phyloP scores from a whole-genome alignment of 345 rosid genomes.

The Iberis pinnata region DNA sequence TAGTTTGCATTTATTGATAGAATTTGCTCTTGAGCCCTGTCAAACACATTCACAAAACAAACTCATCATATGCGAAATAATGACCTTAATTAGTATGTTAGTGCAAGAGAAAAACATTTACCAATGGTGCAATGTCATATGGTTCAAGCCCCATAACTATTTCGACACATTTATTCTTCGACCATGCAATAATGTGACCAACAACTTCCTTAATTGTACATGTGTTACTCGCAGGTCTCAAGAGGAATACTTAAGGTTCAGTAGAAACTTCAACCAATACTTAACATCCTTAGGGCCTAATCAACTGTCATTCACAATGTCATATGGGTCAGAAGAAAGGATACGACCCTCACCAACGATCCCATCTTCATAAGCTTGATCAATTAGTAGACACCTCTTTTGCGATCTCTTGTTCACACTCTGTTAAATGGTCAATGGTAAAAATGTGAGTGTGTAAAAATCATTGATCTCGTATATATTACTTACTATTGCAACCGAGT shows the following conservation, averaged over 20 bases:
- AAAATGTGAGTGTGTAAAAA: not conserved
- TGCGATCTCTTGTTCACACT: slow-evolving; percentile 1
- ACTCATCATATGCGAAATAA: not conserved
- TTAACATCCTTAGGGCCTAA: not conserved
- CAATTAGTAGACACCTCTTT: not conserved
- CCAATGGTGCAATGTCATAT: not conserved
- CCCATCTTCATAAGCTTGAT: not conserved
- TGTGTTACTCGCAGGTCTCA: not conserved
- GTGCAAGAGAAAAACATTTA: not conserved
- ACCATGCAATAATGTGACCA: not conserved
- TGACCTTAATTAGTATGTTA: not conserved
- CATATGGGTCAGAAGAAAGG: not conserved
- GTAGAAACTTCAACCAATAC: not conserved
- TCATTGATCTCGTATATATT: not conserved
- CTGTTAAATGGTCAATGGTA: not conserved
- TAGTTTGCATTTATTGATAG: not conserved
- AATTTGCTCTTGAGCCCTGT: not conserved
- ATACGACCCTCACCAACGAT: not conserved
- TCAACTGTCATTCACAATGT: not conserved
- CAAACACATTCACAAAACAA: not conserved
- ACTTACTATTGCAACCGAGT: not conserved
- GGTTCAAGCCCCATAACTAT: not conserved
- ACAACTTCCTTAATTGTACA: not conserved
- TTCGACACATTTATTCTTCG: not conserved
- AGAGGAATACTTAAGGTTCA: not conserved